Evolutionary conservation across 2,329 filamentous ascomycete genomes (phyloP).

Genomic region (Claviceps africana): DNA sequence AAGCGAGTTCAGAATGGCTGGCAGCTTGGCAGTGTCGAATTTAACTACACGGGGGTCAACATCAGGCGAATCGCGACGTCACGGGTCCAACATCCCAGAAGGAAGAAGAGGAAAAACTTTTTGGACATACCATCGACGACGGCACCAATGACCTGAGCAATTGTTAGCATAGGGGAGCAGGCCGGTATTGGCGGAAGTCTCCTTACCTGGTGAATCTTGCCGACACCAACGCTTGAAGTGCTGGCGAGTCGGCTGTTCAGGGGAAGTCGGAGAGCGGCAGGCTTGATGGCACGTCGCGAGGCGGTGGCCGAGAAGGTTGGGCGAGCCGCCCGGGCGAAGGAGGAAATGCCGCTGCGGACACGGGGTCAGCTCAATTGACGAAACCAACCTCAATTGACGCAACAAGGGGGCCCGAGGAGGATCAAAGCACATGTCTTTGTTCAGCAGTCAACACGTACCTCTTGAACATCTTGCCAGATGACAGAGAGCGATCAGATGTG

Average conservation of each 20-base stretch:
- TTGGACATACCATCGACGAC: constrained; percentile 81
- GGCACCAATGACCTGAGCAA: constrained; percentile 86
- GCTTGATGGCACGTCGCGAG: constrained; percentile 43
- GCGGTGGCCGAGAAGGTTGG: constrained; percentile 44
- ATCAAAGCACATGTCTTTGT: constrained; percentile 13
- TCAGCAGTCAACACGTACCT: constrained; percentile 43
- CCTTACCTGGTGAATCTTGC: constrained; percentile 56
- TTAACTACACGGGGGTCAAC: constrained; percentile 54
- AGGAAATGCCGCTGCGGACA: constrained; percentile 48
- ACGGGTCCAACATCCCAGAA: neutral
- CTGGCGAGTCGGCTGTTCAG: constrained; percentile 45
- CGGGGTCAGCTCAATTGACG: constrained; percentile 31
- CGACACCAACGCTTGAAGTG: constrained; percentile 43
- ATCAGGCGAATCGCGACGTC: neutral
- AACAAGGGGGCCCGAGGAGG: constrained; percentile 9
- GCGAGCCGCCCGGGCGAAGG: constrained; percentile 48
- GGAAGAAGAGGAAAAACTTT: neutral
- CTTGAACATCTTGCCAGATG: constrained; percentile 71
- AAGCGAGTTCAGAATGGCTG: constrained; percentile 93
- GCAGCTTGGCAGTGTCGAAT: constrained; percentile 88
- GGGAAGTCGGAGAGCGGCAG: constrained; percentile 40
- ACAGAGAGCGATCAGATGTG: constrained; percentile 48
- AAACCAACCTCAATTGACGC: constrained; percentile 37
- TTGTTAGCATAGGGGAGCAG: constrained; percentile 17
- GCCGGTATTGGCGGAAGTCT: constrained; percentile 4